Percentiles rank a stretch among this genome's conserved stretches.
Evolutionary conservation across 2,329 filamentous ascomycete genomes (phyloP).

Genomic region (Metarhizium brunneum): DNA sequence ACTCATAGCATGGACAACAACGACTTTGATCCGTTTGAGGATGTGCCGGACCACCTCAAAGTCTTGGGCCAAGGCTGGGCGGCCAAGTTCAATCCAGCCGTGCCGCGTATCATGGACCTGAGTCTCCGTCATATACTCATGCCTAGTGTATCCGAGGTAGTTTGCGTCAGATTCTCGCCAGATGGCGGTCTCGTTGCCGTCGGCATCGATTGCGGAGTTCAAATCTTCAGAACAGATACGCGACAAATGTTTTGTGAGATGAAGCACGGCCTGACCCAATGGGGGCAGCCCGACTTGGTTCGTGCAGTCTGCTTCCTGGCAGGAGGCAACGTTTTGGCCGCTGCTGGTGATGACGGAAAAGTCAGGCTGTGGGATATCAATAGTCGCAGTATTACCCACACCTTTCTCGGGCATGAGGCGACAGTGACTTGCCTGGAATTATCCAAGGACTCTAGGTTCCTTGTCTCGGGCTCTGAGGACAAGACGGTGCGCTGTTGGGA

Average conservation of each 20-base stretch:
- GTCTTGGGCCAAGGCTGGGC: not conserved
- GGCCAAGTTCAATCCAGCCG: not conserved
- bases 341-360: not conserved
- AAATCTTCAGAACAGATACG: not conserved
- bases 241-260: not conserved
- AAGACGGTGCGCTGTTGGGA: not conserved
- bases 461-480: not conserved
- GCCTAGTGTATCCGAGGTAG: not conserved
- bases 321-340: not conserved
- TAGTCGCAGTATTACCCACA: not conserved
- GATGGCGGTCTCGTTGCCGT: not conserved
- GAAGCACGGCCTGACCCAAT: not conserved
- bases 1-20: not conserved
- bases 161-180: not conserved
- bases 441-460: not conserved
- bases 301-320: not conserved
- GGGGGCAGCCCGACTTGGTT: not conserved
- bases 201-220: not conserved
- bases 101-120: not conserved
- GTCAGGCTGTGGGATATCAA: not conserved
- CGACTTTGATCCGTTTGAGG: not conserved
- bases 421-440: not conserved
- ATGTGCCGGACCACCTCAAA: not conserved
- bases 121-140: not conserved
- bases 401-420: not conserved